Evolutionary conservation across 106 monocot genomes (phyloP), one percentile per base, ranked within the genome.

Genomic region (Dactylorhiza incarnata): DNA sequence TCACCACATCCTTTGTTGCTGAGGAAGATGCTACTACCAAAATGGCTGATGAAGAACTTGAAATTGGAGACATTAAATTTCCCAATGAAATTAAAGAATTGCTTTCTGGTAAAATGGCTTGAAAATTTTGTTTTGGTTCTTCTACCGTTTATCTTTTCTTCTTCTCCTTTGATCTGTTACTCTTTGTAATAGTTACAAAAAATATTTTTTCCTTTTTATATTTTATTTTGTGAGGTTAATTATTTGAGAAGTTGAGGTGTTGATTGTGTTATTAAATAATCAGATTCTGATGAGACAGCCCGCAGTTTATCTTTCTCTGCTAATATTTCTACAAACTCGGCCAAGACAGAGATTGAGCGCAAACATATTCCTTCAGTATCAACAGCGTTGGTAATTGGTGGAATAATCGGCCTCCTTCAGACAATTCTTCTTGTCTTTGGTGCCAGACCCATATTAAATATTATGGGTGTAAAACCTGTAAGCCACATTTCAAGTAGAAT

Each of bases 1-100:
- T 92, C 20, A 92, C 92, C 15, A 92, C 92, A 71, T 92, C 92
- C 11, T 92, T 92, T 79, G 92, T 92, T 53, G 89, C 92, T 5
- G 89, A 92, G 81, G 89, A 92, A 77, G 92, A 82, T 82, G 86
- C 92, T 73, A 84, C 79, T 14, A 68, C 61, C 50, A 65, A 86
- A 73, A 75, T 75, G 50, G 73, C 19, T 58, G 49, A 81, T 78
- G 85, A 86, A 56, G 43, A 65, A 20, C 65, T 75, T 58, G 79
- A 82, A 71, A 76, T 44, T 68, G 75, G 58, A 72, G 86, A 83
- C 11, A 12, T 29, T 55, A 84, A 45, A 77, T 44, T 20, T 25
- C 77, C 50, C 44, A 77, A 47, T 75, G 86, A 92, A 84, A 76
- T 79, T 74, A 78, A 86, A 79, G 89, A 85, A 79, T 78, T 86